These are phyloP conservation scores for Lentithecium fluviatile DNA, from an alignment of 495 filamentous ascomycete genomes.

Conservation along the genomic window DNA sequence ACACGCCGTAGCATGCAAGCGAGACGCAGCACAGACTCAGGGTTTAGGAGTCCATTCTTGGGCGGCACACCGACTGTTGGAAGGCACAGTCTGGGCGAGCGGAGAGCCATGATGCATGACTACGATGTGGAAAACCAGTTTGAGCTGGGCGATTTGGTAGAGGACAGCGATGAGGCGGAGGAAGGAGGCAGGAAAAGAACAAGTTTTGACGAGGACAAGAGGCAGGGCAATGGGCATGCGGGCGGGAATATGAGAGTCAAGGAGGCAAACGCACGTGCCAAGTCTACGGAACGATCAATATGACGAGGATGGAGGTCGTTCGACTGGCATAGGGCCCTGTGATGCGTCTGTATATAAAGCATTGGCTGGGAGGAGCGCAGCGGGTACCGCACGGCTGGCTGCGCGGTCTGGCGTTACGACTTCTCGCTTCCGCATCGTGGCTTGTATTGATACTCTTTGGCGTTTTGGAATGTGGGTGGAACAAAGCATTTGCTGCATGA, in stretches of 20 bases:
- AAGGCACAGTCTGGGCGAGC: constrained; percentile 49
- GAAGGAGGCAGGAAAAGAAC: constrained; percentile 38
- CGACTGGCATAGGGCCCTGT: neutral
- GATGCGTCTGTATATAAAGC: constrained; percentile 13
- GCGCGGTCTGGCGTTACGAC: too few species aligned
- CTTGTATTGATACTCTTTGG: too few species aligned
- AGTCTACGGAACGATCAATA: constrained; percentile 22
- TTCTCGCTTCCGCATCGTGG: too few species aligned
- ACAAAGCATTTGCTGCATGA: too few species aligned
- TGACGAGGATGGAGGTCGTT: neutral
- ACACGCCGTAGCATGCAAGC: constrained; percentile 92
- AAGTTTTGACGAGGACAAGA: constrained; percentile 40
- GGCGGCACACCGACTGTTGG: constrained; percentile 5
- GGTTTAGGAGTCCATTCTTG: constrained; percentile 49
- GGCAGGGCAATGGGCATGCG: constrained; percentile 3
- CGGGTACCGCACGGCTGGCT: constrained; percentile 21
- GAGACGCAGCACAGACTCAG: constrained; percentile 63
- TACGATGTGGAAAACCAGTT: constrained; percentile 69
- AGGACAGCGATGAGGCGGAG: constrained; percentile 63
- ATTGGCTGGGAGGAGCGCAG: too few species aligned
- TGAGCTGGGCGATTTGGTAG: constrained; percentile 66
- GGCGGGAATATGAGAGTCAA: constrained; percentile 25
- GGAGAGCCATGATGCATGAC: constrained; percentile 76
- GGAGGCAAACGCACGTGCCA: constrained; percentile 22
- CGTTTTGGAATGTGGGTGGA: too few species aligned